Percentiles rank a stretch among this genome's conserved stretches.
Conservation (phyloP, 768 basidiomycete genomes). For the Lactifluus volemus region DNA sequence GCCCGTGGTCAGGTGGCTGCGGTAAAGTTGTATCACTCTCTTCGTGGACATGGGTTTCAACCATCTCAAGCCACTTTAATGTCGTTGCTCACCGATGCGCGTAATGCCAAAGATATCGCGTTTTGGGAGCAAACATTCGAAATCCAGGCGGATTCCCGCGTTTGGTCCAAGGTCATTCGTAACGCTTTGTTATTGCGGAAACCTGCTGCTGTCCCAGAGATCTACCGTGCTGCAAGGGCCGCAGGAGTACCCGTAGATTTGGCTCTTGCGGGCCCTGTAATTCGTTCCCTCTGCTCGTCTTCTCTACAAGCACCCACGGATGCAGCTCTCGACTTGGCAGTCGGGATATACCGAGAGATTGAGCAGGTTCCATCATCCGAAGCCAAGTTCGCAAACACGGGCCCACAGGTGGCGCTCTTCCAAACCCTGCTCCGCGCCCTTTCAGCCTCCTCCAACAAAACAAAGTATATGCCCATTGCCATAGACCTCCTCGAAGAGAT, state of each 20-base stretch:
- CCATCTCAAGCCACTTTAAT: slow-evolving; percentile 15
- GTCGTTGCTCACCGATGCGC: slow-evolving; percentile 6
- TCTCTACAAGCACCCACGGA: slow-evolving; percentile 32
- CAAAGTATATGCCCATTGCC: slow-evolving; percentile 41
- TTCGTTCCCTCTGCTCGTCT: slow-evolving; percentile 40
- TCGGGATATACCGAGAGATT: slow-evolving; percentile 45
- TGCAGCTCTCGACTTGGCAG: slow-evolving; percentile 41
- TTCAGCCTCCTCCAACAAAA: slow-evolving; percentile 33
- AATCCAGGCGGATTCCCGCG: slow-evolving; percentile 32
- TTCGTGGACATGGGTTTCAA: slow-evolving; percentile 8
- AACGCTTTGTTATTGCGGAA: slow-evolving; percentile 38
- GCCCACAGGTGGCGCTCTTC: slow-evolving; percentile 36
- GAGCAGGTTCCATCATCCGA: neutral
- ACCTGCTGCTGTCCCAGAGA: slow-evolving; percentile 33
- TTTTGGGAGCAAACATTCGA: slow-evolving; percentile 34
- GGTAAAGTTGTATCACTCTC: neutral
- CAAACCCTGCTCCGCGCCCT: slow-evolving; percentile 31
- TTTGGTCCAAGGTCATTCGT: slow-evolving; percentile 49
- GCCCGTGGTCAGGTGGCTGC: neutral
- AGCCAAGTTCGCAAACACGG: neutral
- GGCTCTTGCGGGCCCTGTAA: slow-evolving; percentile 44
- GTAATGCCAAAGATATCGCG: neutral
- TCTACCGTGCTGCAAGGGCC: slow-evolving; percentile 41
- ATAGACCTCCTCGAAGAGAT: slow-evolving; percentile 58
- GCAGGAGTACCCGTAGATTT: slow-evolving; percentile 41